Evolutionary conservation across 371 early-diverging fungal species (phyloP).

Genomic region (Mortierella sp.): DNA sequence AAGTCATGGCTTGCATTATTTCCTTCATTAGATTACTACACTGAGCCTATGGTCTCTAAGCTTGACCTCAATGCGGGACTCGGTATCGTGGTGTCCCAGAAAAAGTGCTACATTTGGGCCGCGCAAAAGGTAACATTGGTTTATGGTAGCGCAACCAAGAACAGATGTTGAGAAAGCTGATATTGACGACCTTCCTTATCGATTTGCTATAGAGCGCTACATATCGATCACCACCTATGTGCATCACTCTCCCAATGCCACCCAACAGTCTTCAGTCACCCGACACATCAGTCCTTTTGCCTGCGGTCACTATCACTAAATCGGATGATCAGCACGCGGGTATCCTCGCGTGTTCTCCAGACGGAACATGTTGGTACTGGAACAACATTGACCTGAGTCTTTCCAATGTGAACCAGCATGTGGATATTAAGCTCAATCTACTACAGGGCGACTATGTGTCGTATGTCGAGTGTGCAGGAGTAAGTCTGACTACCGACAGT

Average conservation of each 20-base stretch:
- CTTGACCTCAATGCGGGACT: constrained; percentile 40
- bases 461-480: constrained; percentile 41
- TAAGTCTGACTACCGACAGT: constrained; percentile 9
- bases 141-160: too few species aligned
- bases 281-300: constrained; percentile 23
- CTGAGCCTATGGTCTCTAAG: constrained; percentile 37
- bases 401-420: constrained; percentile 35
- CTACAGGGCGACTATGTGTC: constrained; percentile 24
- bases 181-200: not conserved
- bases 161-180: too few species aligned
- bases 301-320: constrained; percentile 39
- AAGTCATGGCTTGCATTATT: not conserved
- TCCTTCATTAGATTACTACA: constrained; percentile 29
- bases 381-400: constrained; percentile 43
- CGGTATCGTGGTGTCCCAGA: constrained; percentile 36
- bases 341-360: constrained; percentile 40
- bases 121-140: constrained; percentile 41
- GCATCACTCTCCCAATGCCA: constrained; percentile 49
- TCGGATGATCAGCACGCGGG: constrained; percentile 35
- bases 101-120: constrained; percentile 48
- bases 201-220: constrained; percentile 18
- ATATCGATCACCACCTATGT: constrained; percentile 41
- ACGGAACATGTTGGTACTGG: constrained; percentile 52
- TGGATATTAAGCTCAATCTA: constrained; percentile 28
- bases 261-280: constrained; percentile 24